Conservation (phyloP, 1,284 basidiomycete species). For the Xerocomus tenax region DNA sequence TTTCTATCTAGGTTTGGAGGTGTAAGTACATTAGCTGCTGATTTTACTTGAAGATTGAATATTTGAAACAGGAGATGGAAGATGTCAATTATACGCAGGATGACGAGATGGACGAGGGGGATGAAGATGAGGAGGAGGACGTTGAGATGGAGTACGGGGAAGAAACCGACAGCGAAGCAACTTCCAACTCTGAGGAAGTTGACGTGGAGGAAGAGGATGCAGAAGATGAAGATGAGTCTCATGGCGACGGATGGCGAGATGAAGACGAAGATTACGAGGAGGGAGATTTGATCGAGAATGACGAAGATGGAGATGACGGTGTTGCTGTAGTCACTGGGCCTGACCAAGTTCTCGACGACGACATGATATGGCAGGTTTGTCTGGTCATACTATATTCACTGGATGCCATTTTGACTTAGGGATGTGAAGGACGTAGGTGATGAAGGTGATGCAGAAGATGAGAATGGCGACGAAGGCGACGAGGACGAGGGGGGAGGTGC, state of each 20-base stretch:
- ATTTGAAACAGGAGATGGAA: constrained; percentile 63
- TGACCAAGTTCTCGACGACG: constrained; percentile 41
- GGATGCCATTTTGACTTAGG: constrained; percentile 1
- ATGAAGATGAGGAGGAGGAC: constrained; percentile 71
- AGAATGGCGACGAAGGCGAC: constrained; percentile 36
- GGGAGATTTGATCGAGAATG: constrained; percentile 47
- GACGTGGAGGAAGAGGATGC: constrained; percentile 53
- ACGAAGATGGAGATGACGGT: constrained; percentile 45
- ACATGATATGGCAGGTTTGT: constrained; percentile 69
- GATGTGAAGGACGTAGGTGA: constrained; percentile 47
- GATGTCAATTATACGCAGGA: constrained; percentile 60
- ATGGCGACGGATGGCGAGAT: constrained; percentile 60
- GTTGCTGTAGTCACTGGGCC: constrained; percentile 33
- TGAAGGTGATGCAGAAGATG: constrained; percentile 50
- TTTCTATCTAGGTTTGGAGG: constrained; percentile 56
- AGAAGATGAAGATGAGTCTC: constrained; percentile 51
- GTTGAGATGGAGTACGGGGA: constrained; percentile 84
- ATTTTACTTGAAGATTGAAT: constrained; percentile 1
- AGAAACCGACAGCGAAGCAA: constrained; percentile 71
- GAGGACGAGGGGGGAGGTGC: constrained; percentile 40
- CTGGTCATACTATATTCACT: not conserved
- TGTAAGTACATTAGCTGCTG: constrained; percentile 42
- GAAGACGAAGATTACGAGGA: constrained; percentile 61
- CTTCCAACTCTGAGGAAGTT: constrained; percentile 62
- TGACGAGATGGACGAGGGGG: constrained; percentile 75